Evolutionary conservation across 345 rosid genomes (phyloP).

Genomic region (Populus davidiana): DNA sequence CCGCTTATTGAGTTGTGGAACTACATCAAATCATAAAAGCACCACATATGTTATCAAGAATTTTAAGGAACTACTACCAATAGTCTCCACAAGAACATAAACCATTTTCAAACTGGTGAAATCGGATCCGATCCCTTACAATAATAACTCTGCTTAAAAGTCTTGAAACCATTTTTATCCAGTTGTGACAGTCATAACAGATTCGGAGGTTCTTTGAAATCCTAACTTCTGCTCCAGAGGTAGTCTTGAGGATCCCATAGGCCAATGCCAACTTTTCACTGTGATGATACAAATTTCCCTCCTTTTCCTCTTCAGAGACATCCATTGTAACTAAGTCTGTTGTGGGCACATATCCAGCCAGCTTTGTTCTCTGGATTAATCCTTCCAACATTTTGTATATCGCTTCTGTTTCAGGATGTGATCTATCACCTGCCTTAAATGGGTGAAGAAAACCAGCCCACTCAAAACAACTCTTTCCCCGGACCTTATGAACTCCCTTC

Average conservation of each 20-base stretch:
- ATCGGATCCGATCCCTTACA: slow-evolving; percentile 72
- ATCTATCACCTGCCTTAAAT: slow-evolving; percentile 66
- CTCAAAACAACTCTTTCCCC: slow-evolving; percentile 84
- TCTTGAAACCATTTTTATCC: slow-evolving; percentile 66
- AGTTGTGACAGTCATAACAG: slow-evolving; percentile 74
- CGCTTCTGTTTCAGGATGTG: slow-evolving; percentile 60
- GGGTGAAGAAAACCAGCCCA: slow-evolving; percentile 57
- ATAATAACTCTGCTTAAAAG: slow-evolving; percentile 55
- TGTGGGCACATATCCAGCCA: slow-evolving; percentile 57
- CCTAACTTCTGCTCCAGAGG: slow-evolving; percentile 61
- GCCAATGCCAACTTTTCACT: slow-evolving; percentile 88
- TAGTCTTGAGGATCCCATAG: slow-evolving; percentile 62
- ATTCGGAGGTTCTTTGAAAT: slow-evolving; percentile 74
- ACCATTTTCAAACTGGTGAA: slow-evolving; percentile 79
- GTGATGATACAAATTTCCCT: slow-evolving; percentile 61
- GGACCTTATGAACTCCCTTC: slow-evolving; percentile 54
- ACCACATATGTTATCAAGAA: background rate
- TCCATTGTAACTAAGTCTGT: slow-evolving; percentile 83
- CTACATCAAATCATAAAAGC: too few relatives aligned
- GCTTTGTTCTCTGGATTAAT: slow-evolving; percentile 42
- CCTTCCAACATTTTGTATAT: slow-evolving; percentile 53
- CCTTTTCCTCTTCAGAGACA: slow-evolving; percentile 81
- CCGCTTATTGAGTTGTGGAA: background rate
- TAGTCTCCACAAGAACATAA: slow-evolving; percentile 68
- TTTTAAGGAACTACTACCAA: slow-evolving; percentile 43